Conservation (phyloP, 83 land plant genomes). For the Picea mariana region DNA sequence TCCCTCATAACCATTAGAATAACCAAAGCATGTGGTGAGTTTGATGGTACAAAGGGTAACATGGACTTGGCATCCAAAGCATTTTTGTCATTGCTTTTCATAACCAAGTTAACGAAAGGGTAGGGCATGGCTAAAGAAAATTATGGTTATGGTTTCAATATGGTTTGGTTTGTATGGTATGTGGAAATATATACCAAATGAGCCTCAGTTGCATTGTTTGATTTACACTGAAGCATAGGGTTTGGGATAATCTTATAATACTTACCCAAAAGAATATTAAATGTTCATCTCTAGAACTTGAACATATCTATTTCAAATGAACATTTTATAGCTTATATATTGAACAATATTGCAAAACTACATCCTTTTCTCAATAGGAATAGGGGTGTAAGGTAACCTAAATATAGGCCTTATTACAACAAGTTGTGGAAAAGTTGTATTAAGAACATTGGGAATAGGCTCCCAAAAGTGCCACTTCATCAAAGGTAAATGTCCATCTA, state of each 20-base stretch:
- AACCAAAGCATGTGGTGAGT: no score
- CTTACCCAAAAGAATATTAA: slow-evolving; percentile 64
- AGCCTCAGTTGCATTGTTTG: no score
- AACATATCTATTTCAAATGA: slow-evolving; percentile 82
- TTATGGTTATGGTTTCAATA: no score
- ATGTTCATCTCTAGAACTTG: slow-evolving; percentile 76
- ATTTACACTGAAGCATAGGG: no score
- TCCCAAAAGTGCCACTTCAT: slow-evolving; percentile 87
- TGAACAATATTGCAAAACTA: slow-evolving; percentile 82
- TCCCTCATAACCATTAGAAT: no score
- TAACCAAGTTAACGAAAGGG: no score
- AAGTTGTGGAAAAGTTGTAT: slow-evolving; percentile 93
- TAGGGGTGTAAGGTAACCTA: slow-evolving; percentile 85
- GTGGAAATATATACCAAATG: no score
- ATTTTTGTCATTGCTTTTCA: no score
- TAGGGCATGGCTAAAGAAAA: no score
- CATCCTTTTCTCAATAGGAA: slow-evolving; percentile 55
- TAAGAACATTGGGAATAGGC: slow-evolving; percentile 92
- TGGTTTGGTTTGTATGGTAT: no score
- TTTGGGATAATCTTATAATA: slow-evolving; percentile 23
- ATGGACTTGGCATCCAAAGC: no score
- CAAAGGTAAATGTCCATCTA: slow-evolving; percentile 40
- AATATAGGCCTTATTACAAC: slow-evolving; percentile 88
- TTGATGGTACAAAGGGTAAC: no score
- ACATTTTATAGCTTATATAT: slow-evolving; percentile 75